Evolutionary conservation across 2,329 filamentous ascomycete species (phyloP).

Genomic region (Pleurostoma richardsiae): DNA sequence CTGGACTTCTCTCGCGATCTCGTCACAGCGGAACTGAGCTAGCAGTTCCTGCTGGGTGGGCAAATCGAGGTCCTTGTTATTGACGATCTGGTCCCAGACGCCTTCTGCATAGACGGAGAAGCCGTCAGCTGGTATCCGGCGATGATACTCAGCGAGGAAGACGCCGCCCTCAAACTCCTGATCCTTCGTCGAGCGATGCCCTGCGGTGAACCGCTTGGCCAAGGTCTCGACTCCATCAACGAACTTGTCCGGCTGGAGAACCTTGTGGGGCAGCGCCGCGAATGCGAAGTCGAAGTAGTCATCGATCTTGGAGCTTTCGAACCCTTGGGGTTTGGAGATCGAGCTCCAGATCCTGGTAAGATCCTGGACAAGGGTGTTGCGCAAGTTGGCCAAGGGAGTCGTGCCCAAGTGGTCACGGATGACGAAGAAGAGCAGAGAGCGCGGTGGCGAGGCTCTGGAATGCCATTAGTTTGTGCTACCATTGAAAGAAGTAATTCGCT

Average conservation of each 20-base stretch:
- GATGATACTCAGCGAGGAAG: slow-evolving; percentile 90
- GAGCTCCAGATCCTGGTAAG: slow-evolving; percentile 88
- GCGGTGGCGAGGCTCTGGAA: slow-evolving; percentile 56
- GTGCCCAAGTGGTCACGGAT: slow-evolving; percentile 94
- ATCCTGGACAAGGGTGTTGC: slow-evolving; percentile 86
- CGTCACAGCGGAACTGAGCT: slow-evolving; percentile 95
- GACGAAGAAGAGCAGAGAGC: slow-evolving; percentile 95
- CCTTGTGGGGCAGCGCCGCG: slow-evolving; percentile 92
- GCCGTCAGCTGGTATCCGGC: slow-evolving; percentile 94
- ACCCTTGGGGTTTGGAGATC: slow-evolving; percentile 82
- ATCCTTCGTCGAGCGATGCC: slow-evolving; percentile 69
- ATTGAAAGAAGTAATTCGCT: slow-evolving; percentile 21
- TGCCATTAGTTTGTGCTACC: background rate
- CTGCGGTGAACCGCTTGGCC: slow-evolving; percentile 75
- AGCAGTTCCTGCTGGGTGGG: slow-evolving; percentile 96
- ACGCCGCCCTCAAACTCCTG: slow-evolving; percentile 74
- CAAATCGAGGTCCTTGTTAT: slow-evolving; percentile 96
- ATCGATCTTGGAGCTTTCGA: slow-evolving; percentile 85
- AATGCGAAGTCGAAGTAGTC: slow-evolving; percentile 99
- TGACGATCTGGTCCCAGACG: slow-evolving; percentile 97
- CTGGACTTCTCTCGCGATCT: slow-evolving; percentile 87
- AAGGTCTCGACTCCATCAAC: slow-evolving; percentile 73
- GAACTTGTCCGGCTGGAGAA: slow-evolving; percentile 91
- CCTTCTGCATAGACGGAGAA: slow-evolving; percentile 90
- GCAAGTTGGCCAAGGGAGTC: slow-evolving; percentile 84